Evolutionary conservation across 164 flowering plant genomes (phyloP).

Genomic region (Liquidambar formosana): DNA sequence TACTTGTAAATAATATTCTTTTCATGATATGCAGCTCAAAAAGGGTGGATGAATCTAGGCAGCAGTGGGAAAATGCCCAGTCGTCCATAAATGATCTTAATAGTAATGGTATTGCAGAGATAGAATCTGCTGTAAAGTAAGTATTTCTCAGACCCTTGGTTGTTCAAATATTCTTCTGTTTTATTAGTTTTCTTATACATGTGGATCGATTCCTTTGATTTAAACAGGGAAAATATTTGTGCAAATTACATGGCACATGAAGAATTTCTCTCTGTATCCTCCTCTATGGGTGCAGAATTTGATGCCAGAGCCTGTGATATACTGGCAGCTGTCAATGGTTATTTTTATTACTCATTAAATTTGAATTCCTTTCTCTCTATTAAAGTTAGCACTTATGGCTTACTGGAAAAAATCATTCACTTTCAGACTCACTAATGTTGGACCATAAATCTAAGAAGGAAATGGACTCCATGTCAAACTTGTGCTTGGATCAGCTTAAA

Average conservation of each 20-base stretch:
- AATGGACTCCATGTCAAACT: constrained; percentile 35
- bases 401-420: not conserved
- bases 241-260: constrained; percentile 33
- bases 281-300: constrained; percentile 33
- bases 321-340: constrained; percentile 48
- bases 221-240: constrained; percentile 40
- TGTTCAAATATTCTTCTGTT: not conserved
- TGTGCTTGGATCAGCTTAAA: constrained; percentile 52
- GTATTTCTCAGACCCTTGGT: constrained; percentile 5
- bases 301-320: constrained; percentile 33
- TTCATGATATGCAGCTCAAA: constrained; percentile 42
- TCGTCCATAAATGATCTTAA: constrained; percentile 31
- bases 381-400: too few species aligned
- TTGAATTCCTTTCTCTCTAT: not conserved
- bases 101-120: constrained; percentile 27
- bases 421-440: constrained; percentile 56
- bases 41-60: constrained; percentile 40
- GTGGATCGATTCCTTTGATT: not conserved
- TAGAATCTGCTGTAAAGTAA: constrained; percentile 48
- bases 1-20: not conserved
- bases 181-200: not conserved
- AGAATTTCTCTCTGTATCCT: constrained; percentile 36
- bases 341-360: not conserved
- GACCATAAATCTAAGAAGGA: constrained; percentile 53
- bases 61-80: constrained; percentile 52